Evolutionary conservation across 371 early-diverging fungal species (phyloP), one percentile per base, ranked within the genome.

Genomic region (Mucor piriformis): DNA sequence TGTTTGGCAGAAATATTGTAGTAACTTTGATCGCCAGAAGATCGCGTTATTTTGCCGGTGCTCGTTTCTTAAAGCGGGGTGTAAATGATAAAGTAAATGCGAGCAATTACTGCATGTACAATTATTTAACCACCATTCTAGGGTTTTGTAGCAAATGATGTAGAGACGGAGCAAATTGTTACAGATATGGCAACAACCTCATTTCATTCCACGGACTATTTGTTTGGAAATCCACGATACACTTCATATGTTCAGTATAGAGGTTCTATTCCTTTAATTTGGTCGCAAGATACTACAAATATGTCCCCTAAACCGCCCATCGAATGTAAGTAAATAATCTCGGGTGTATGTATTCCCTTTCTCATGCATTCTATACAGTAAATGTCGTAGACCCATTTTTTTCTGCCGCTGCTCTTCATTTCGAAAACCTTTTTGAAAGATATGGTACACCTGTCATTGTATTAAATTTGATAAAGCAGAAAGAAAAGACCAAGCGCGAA

Each of bases 91-190:
- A 83, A 68, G 88, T 87, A 66, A 5, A n/a, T n/a, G n/a, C n/a
- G n/a, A n/a, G n/a, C n/a, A 44, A 1, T 44, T 23, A 25, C 4
- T 44, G 20, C 21, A n/a, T n/a, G n/a, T n/a, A n/a, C n/a, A n/a
- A n/a, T n/a, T n/a, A n/a, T n/a, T 29, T 29, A 29, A 29, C 29
- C 29, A 6, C 29, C 8, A 29, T 29, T 54, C 23, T 12, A 92
- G 78, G 96, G 97, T 0, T 92, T 91, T 77, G 97, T 96, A 5
- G 98, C 99, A 3, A 99, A 99, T 74, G 99, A 97, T 61, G 99
- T 99, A 5, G 99, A 99, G 73, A 98, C 99, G 0, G 99, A 99
- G 72, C 99, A 98, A 73, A 97, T 98, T 58, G 96, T 96, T 0
- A 81, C 90, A 23, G 96, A 95, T 51, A 91, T 92, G 78, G 86